A percentile compares a stretch with the other conserved stretches of the same genome.
phyloP scores from a whole-genome alignment of 352 stramenopile genomes.

The Phytophthora quininea region DNA sequence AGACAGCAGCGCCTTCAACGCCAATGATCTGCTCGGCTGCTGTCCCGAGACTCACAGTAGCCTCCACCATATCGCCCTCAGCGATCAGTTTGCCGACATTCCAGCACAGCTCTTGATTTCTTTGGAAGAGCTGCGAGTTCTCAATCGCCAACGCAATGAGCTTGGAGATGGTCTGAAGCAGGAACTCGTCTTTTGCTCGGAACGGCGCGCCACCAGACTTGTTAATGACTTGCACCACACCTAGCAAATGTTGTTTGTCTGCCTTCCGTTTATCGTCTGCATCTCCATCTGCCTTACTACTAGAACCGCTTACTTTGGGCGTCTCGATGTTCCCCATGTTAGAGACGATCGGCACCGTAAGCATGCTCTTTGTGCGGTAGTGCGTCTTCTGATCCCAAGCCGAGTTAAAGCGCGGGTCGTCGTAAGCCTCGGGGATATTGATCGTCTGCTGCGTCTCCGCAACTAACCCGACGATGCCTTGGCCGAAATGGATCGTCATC shows the following conservation, averaged over 20 bases:
- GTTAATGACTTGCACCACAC: slow-evolving; percentile 85
- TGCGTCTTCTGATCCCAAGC: slow-evolving; percentile 84
- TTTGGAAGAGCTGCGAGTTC: slow-evolving; percentile 83
- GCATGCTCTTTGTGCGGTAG: slow-evolving; percentile 83
- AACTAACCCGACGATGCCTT: slow-evolving; percentile 76
- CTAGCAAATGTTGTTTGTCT: slow-evolving; percentile 40
- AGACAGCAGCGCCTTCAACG: slow-evolving; percentile 70
- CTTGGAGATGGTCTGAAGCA: slow-evolving; percentile 77
- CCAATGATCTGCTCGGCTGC: slow-evolving; percentile 76
- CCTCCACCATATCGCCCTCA: slow-evolving; percentile 64
- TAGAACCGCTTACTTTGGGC: not conserved
- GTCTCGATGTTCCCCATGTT: slow-evolving; percentile 35
- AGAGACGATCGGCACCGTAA: slow-evolving; percentile 74
- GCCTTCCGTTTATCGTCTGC: not conserved
- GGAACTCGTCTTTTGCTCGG: slow-evolving; percentile 79
- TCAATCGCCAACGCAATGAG: slow-evolving; percentile 81
- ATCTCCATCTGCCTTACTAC: not conserved
- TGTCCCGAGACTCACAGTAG: slow-evolving; percentile 53
- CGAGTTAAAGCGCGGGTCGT: slow-evolving; percentile 77
- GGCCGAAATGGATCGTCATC: slow-evolving; percentile 76
- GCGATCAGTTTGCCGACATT: slow-evolving; percentile 70
- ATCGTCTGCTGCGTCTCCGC: slow-evolving; percentile 66
- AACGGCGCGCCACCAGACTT: slow-evolving; percentile 79
- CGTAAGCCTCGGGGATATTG: slow-evolving; percentile 80
- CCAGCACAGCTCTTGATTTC: slow-evolving; percentile 72